phyloP scores from a whole-genome alignment of 495 filamentous ascomycete genomes.

The Hypoxylon fuscum region DNA sequence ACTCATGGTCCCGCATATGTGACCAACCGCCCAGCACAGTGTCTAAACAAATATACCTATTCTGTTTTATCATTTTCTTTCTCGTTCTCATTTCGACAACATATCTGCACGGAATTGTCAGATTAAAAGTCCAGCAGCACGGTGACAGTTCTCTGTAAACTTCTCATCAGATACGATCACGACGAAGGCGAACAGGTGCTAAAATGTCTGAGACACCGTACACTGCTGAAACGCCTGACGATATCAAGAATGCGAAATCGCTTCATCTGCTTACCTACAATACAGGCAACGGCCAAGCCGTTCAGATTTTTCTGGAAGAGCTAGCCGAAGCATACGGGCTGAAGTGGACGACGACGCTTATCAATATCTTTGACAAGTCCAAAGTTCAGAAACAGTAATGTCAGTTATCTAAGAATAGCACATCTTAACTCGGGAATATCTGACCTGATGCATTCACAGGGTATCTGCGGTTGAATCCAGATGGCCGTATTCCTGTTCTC shows the following conservation, averaged over 20 bases:
- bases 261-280: slow-evolving; percentile 46
- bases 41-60: too few relatives aligned
- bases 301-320: slow-evolving; percentile 35
- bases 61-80: too few relatives aligned
- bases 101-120: too few relatives aligned
- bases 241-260: slow-evolving; percentile 50
- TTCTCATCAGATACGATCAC: too few relatives aligned
- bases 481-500: slow-evolving; percentile 57
- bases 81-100: too few relatives aligned
- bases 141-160: too few relatives aligned
- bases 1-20: too few relatives aligned
- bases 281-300: slow-evolving; percentile 44
- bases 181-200: too few relatives aligned
- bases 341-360: slow-evolving; percentile 59
- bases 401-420: neutral
- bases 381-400: slow-evolving; percentile 65
- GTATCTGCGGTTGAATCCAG: slow-evolving; percentile 60
- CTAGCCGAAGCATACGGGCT: slow-evolving; percentile 55
- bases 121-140: too few relatives aligned
- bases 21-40: too few relatives aligned
- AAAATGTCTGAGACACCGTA: slow-evolving; percentile 28
- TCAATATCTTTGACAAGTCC: slow-evolving; percentile 60
- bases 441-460: slow-evolving; percentile 18
- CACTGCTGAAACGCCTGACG: slow-evolving; percentile 45
- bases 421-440: neutral